phyloP scores from a whole-genome alignment of 2,329 filamentous ascomycete species.

The Dactylellina haptotyla region DNA sequence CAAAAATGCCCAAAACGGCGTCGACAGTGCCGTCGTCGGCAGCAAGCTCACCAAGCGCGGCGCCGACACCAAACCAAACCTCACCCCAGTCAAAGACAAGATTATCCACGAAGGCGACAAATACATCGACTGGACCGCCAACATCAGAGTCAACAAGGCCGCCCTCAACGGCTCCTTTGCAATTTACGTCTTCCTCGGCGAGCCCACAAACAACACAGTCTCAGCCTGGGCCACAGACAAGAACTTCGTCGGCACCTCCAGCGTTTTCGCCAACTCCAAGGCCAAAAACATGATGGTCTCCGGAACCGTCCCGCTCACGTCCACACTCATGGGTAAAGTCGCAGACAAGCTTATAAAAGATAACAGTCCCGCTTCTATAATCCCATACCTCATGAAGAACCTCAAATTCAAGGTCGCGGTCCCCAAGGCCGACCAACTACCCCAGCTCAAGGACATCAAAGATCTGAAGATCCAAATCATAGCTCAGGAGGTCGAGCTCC shows the following conservation, averaged over 20 bases:
- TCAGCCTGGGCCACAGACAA: conserved; percentile 60
- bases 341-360: not conserved
- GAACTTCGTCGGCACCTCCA: conserved; percentile 62
- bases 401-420: not conserved
- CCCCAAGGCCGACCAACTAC: not conserved
- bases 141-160: conserved; percentile 60
- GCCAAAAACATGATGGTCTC: conserved; percentile 58
- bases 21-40: not conserved
- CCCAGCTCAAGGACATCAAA: not conserved
- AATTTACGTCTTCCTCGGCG: conserved; percentile 61
- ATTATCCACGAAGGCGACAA: conserved; percentile 21
- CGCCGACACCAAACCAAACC: not conserved
- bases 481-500: not conserved
- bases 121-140: conserved; percentile 60
- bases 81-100: conserved; percentile 28
- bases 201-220: conserved; percentile 57
- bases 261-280: conserved; percentile 59
- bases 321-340: conserved; percentile 56
- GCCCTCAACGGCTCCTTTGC: conserved; percentile 60
- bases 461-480: conserved; percentile 4
- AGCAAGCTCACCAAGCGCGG: not conserved
- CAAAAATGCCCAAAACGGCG: conserved; percentile 10
- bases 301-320: conserved; percentile 62
- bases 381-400: conserved; percentile 2
- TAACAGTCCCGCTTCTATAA: not conserved